Percentiles rank a stretch among this genome's conserved stretches.
Evolutionary conservation across 1,139 yeast species (phyloP).

Genomic region (Sugiyamaella grinbergsii): DNA sequence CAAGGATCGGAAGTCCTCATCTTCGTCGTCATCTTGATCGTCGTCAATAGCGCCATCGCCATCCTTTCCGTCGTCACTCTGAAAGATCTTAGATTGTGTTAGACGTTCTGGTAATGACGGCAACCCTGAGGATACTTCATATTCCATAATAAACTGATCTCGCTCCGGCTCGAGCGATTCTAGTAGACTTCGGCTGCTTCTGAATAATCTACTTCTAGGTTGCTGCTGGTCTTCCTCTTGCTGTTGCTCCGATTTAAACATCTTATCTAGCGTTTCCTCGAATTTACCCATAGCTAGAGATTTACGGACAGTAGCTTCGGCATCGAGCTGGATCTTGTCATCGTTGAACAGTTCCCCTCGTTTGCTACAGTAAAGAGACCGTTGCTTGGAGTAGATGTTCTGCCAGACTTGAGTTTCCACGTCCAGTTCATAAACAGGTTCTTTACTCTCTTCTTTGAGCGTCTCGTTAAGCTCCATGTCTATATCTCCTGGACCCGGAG

Average conservation of each 20-base stretch:
- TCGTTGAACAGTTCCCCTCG: constrained; percentile 68
- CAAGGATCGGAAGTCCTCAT: constrained; percentile 4
- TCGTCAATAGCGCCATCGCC: constrained; percentile 45
- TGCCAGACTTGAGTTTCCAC: constrained; percentile 81
- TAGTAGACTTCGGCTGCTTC: constrained; percentile 32
- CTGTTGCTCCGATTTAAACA: constrained; percentile 23
- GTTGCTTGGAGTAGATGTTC: constrained; percentile 70
- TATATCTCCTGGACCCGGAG: constrained; percentile 27
- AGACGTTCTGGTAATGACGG: constrained; percentile 59
- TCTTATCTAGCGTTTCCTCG: constrained; percentile 34
- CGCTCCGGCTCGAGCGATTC: constrained; percentile 57
- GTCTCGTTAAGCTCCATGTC: constrained; percentile 28
- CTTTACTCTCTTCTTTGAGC: constrained; percentile 38
- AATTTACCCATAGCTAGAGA: constrained; percentile 39
- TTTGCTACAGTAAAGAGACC: constrained; percentile 72
- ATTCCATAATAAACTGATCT: constrained; percentile 75
- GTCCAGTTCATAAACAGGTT: constrained; percentile 60
- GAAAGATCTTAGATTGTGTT: constrained; percentile 21
- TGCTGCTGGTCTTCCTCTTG: constrained; percentile 26
- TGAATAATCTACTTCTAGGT: constrained; percentile 20
- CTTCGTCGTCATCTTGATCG: constrained; percentile 45
- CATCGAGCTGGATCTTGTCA: constrained; percentile 59
- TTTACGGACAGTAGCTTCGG: constrained; percentile 57
- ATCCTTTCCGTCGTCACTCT: constrained; percentile 36
- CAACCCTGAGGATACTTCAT: constrained; percentile 77